Evolutionary conservation across 2,329 filamentous ascomycete genomes (phyloP).

Genomic region (Fusarium algeriense): DNA sequence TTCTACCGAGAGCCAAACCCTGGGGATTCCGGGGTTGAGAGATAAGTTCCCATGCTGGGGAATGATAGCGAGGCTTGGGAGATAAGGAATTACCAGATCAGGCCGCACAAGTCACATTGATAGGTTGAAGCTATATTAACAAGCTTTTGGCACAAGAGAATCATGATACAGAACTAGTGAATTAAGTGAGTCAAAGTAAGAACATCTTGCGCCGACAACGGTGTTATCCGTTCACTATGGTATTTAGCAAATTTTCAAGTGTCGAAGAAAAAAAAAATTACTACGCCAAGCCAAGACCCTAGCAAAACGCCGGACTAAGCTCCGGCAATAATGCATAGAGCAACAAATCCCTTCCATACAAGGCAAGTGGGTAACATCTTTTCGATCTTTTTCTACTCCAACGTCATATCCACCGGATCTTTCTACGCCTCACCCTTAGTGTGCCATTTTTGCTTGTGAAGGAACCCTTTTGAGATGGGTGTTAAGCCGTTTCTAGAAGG

Average conservation of each 20-base stretch:
- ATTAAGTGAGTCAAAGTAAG: slow-evolving; percentile 11
- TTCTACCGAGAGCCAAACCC: slow-evolving; percentile 25
- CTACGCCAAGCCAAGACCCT: not conserved
- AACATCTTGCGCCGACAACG: slow-evolving; percentile 14
- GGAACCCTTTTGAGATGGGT: not conserved
- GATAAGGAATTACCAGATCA: slow-evolving; percentile 33
- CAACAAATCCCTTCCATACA: slow-evolving; percentile 15
- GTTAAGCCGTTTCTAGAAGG: not conserved
- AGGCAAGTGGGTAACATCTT: slow-evolving; percentile 31
- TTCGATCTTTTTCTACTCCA: slow-evolving; percentile 2
- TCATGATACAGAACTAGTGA: slow-evolving; percentile 7
- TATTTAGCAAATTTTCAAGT: slow-evolving; percentile 20
- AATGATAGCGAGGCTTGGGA: slow-evolving; percentile 16
- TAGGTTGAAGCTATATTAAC: not conserved
- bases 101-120: not conserved
- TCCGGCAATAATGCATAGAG: slow-evolving; percentile 20
- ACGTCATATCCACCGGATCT: slow-evolving; percentile 8
- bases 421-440: not conserved
- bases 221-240: slow-evolving; percentile 23
- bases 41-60: slow-evolving; percentile 32
- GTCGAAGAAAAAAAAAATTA: not conserved
- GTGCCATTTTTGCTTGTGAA: not conserved
- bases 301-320: not conserved
- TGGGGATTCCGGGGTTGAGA: slow-evolving; percentile 38
- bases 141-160: not conserved